These are phyloP conservation scores for Agrocybe pediades DNA, from an alignment of 768 basidiomycete species.

Conservation along the genomic window DNA sequence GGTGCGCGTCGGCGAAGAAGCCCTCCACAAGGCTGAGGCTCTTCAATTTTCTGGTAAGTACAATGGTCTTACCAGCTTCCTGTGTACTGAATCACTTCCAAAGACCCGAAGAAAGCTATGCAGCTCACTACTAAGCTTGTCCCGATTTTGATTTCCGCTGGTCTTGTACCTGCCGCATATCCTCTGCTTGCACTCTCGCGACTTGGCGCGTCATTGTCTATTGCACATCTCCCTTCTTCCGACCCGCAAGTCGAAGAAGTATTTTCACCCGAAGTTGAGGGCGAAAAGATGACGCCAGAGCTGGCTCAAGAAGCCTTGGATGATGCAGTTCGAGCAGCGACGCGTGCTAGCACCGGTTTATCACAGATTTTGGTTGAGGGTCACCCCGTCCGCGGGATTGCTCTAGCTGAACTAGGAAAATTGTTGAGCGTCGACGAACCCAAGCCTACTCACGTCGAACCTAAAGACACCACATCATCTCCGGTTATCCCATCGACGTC, in stretches of 20 bases:
- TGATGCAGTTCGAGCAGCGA: slow-evolving; percentile 59
- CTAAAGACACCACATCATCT: neutral
- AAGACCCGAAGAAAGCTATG: slow-evolving; percentile 60
- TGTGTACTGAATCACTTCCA: neutral
- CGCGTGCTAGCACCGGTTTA: slow-evolving; percentile 56
- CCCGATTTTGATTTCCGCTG: slow-evolving; percentile 59
- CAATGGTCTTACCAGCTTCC: neutral
- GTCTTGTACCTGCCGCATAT: slow-evolving; percentile 66
- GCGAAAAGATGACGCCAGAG: slow-evolving; percentile 2
- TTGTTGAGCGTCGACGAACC: slow-evolving; percentile 80
- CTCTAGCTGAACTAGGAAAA: slow-evolving; percentile 80
- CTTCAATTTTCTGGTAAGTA: slow-evolving; percentile 60
- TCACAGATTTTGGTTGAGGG: slow-evolving; percentile 53
- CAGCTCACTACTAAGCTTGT: slow-evolving; percentile 68
- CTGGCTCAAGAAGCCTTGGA: slow-evolving; percentile 59
- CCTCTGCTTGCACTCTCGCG: slow-evolving; percentile 77
- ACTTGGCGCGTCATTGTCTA: slow-evolving; percentile 70
- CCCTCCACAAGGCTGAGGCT: slow-evolving; percentile 66
- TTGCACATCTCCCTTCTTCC: slow-evolving; percentile 42
- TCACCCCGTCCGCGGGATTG: slow-evolving; percentile 78
- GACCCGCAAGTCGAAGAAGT: slow-evolving; percentile 24
- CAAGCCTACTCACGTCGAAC: slow-evolving; percentile 29
- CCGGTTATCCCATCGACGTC: neutral
- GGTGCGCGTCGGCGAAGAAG: slow-evolving; percentile 70
- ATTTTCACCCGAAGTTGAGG: slow-evolving; percentile 24